Conservation (phyloP, 2,329 filamentous ascomycete genomes). For the Claviceps sp. region DNA sequence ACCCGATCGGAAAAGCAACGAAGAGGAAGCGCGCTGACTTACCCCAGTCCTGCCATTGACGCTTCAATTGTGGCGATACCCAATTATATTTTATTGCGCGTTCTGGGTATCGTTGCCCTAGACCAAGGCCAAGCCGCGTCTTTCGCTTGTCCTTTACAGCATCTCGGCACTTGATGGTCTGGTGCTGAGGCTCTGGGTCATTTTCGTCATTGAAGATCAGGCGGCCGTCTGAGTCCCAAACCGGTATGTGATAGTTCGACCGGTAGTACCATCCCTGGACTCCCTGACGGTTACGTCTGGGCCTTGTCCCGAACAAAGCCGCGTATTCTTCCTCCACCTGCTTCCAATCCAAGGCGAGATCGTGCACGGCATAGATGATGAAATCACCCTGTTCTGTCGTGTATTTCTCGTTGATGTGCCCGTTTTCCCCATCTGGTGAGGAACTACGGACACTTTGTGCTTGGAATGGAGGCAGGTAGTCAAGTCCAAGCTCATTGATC, state of each 20-base stretch:
- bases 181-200: conserved; percentile 22
- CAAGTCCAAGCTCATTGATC: too few relatives aligned
- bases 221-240: conserved; percentile 27
- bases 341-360: conserved; percentile 30
- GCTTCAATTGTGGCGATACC: conserved; percentile 27
- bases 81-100: conserved; percentile 31
- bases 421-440: conserved; percentile 22
- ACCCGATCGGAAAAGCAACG: not conserved
- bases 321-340: conserved; percentile 26
- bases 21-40: conserved; percentile 12
- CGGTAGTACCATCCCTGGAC: conserved; percentile 31
- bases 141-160: conserved; percentile 21
- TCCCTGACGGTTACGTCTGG: conserved; percentile 25
- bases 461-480: too few relatives aligned
- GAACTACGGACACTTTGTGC: conserved; percentile 18
- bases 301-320: conserved; percentile 22
- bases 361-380: conserved; percentile 30
- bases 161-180: conserved; percentile 27
- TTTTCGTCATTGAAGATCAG: conserved; percentile 25
- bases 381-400: conserved; percentile 29
- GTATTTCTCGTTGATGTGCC: conserved; percentile 31
- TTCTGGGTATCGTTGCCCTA: conserved; percentile 33
- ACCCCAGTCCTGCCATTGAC: conserved; percentile 26
- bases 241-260: conserved; percentile 27
- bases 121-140: conserved; percentile 22